Base-by-base conservation (phyloP, 352 stramenopile genomes). In the Pythium diclinum region DNA sequence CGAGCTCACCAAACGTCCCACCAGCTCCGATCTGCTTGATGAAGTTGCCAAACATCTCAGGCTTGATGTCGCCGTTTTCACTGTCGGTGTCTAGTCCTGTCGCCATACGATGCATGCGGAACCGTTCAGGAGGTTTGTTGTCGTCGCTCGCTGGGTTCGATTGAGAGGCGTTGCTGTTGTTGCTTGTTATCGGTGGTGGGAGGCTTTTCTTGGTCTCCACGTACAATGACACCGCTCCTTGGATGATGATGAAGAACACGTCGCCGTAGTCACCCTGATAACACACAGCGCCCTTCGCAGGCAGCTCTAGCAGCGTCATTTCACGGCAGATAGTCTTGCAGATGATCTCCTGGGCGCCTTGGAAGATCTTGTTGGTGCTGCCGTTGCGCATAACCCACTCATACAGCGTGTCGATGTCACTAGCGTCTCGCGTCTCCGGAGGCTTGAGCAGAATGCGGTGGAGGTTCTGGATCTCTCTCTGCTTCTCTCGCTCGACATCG, bases 271-370 rank as follows among this genome's bases (percentile, higher is more conserved):
- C 85, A 13, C 85, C 85, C 73, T 94, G 85, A 40, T 88, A 89
- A 63, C 85, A 94, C 33, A 94, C 83, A 16, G 89, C 71, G 8
- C 77, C 85, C 53, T 80, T 73, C 6, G 74, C 23, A 2, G 83
- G 80, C 16, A 91, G 62, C 46, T 90, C 82, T 10, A 91, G 69
- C 42, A 94, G 71, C 33, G 81, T 94, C 83, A 94, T 91, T 61
- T 94, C 85, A n/a, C 85, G 78, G 63, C 85, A 94, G 65, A 94
- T 94, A 16, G 83, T 92, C 63, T 92, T 94, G 69, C 85, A 94
- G 65, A 94, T 91, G 58, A 94, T 89, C 56, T 94, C 85, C 69
- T 94, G 85, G 4, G 82, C 85, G 0, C 82, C 85, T 51, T 89
- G 76, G 53, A 94, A 91, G 57, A 94, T 90, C 61, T 89, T 87